Evolutionary conservation across 2,329 filamentous ascomycete genomes (phyloP).

Genomic region (Ceratocystis lukuohia): DNA sequence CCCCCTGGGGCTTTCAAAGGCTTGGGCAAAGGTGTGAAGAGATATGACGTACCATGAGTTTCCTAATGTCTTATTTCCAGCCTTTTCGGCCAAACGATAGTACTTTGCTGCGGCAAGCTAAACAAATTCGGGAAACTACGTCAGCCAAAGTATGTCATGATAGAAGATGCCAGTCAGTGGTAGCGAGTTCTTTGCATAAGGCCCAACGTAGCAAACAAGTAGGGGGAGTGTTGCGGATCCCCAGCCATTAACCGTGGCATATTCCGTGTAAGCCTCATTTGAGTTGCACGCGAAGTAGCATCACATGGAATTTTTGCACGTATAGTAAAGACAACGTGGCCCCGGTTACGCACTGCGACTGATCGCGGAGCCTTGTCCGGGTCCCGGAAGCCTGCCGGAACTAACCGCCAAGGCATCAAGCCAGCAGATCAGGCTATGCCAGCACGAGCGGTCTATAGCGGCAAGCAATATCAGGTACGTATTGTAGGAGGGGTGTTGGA

Average conservation of each 20-base stretch:
- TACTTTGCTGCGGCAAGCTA: slow-evolving; percentile 76
- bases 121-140: not conserved
- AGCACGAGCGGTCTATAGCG: not conserved
- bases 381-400: not conserved
- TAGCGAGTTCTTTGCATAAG: not conserved
- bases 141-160: not conserved
- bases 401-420: not conserved
- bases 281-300: not conserved
- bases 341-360: not conserved
- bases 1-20: not conserved
- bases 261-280: not conserved
- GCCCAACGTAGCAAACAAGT: not conserved
- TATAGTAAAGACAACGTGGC: not conserved
- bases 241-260: not conserved
- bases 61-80: slow-evolving; percentile 77
- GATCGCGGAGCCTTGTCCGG: not conserved
- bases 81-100: slow-evolving; percentile 78
- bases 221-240: not conserved
- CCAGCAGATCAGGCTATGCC: not conserved
- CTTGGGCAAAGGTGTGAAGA: not conserved
- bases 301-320: not conserved
- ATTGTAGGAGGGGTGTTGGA: not conserved
- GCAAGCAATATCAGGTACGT: not conserved
- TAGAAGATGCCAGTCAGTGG: not conserved
- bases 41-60: slow-evolving; percentile 69